Evolutionary conservation across 306 rosid genomes (phyloP).

Genomic region (Glycine tomentella): DNA sequence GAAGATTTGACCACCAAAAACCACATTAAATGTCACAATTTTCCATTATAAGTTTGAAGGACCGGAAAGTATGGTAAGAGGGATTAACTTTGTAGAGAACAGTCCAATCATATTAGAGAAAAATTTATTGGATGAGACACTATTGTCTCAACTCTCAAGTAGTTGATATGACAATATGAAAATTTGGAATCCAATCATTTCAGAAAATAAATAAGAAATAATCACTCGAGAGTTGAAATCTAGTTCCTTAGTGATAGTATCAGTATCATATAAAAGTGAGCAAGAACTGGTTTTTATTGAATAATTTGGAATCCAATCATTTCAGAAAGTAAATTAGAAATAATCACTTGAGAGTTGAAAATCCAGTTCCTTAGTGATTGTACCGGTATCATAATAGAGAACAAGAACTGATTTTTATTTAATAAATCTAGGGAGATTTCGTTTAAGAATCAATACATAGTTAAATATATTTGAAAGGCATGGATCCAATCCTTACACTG

Average conservation of each 20-base stretch:
- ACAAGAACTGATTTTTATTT: background rate
- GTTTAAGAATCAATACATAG: background rate
- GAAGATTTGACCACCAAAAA: background rate
- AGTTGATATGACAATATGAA: background rate
- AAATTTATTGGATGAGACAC: background rate
- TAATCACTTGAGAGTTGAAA: constrained; percentile 27
- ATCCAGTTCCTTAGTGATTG: background rate
- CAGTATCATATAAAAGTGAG: background rate
- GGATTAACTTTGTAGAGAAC: constrained; percentile 14
- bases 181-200: background rate
- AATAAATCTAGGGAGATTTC: background rate
- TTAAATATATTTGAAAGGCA: background rate
- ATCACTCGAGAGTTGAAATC: constrained; percentile 21
- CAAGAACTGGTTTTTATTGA: background rate
- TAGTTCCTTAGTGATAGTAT: background rate
- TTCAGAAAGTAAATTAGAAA: background rate
- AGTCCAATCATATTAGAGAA: constrained; percentile 7
- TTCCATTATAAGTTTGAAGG: background rate
- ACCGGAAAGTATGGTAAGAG: background rate
- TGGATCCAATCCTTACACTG: background rate
- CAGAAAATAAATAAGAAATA: background rate
- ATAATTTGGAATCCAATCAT: background rate
- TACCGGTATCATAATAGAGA: background rate
- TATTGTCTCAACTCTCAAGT: background rate
- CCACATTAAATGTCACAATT: background rate